phyloP scores from a whole-genome alignment of 2,329 filamentous ascomycete species.

The Verticillium albo-atrum region DNA sequence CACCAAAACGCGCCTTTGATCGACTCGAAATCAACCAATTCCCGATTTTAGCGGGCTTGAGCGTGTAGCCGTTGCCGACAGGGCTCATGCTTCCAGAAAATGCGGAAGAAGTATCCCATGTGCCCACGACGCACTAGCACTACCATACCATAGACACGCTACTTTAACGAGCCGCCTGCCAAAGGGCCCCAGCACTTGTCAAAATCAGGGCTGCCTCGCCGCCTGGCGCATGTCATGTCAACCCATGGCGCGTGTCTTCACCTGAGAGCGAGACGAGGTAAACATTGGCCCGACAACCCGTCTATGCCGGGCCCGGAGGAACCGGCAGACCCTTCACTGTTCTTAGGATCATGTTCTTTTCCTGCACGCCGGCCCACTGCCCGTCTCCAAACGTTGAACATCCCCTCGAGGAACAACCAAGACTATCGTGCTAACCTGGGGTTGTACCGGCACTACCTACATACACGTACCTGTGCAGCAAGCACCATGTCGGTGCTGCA shows the following conservation, averaged over 20 bases:
- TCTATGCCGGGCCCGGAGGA: background rate
- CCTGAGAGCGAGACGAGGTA: background rate
- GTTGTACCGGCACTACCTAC: no score
- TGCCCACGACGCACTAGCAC: background rate
- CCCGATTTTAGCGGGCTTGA: constrained; percentile 6
- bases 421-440: no score
- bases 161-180: background rate
- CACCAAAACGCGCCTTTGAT: background rate
- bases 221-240: background rate
- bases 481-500: background rate
- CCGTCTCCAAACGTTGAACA: background rate
- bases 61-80: constrained; percentile 1
- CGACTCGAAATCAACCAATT: constrained; percentile 4
- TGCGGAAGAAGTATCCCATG: constrained; percentile 4
- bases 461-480: background rate
- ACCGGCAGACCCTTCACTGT: background rate
- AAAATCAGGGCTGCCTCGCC: background rate
- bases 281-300: background rate
- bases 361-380: background rate
- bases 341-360: background rate
- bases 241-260: background rate
- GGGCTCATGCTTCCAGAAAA: constrained; percentile 10
- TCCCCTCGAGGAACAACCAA: no score
- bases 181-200: background rate
- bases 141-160: background rate